Evolutionary conservation across 768 basidiomycete genomes (phyloP).

Genomic region (Agrocybe pediades): DNA sequence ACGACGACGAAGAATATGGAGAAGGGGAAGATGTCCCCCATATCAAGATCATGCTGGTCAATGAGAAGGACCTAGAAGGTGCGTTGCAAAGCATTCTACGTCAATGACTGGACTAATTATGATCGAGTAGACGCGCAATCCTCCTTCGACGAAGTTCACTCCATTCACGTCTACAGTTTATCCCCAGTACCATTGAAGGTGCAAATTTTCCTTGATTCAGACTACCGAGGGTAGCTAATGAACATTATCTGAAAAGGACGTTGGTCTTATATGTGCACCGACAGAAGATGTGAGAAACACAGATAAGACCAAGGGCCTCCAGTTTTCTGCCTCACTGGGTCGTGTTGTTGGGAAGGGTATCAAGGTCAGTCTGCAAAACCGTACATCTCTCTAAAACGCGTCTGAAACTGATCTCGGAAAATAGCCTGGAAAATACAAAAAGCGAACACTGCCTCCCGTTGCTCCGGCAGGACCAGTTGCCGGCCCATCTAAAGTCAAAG

Average conservation of each 20-base stretch:
- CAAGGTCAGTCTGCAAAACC: constrained; percentile 35
- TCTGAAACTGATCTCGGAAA: not conserved
- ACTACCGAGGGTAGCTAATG: not conserved
- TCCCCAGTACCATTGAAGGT: constrained; percentile 66
- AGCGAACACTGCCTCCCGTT: constrained; percentile 15
- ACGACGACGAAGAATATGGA: constrained; percentile 38
- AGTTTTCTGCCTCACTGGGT: constrained; percentile 44
- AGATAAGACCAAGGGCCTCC: constrained; percentile 43
- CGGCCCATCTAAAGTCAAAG: constrained; percentile 41
- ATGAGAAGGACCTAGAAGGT: constrained; percentile 70
- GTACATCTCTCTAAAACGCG: not conserved
- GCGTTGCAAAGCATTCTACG: constrained; percentile 18
- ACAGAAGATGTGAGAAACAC: constrained; percentile 39
- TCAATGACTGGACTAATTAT: not conserved
- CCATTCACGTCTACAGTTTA: constrained; percentile 71
- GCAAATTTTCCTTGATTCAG: constrained; percentile 24
- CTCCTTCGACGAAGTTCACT: constrained; percentile 52
- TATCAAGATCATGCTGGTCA: constrained; percentile 57
- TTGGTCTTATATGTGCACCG: constrained; percentile 41
- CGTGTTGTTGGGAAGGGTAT: constrained; percentile 43
- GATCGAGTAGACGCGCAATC: constrained; percentile 50
- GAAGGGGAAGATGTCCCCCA: constrained; percentile 47
- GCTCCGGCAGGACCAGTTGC: constrained; percentile 47
- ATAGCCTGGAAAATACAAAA: constrained; percentile 17
- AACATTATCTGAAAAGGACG: constrained; percentile 38